phyloP scores from a whole-genome alignment of 2,329 filamentous ascomycete genomes.

The Pseudomassariella vexata region DNA sequence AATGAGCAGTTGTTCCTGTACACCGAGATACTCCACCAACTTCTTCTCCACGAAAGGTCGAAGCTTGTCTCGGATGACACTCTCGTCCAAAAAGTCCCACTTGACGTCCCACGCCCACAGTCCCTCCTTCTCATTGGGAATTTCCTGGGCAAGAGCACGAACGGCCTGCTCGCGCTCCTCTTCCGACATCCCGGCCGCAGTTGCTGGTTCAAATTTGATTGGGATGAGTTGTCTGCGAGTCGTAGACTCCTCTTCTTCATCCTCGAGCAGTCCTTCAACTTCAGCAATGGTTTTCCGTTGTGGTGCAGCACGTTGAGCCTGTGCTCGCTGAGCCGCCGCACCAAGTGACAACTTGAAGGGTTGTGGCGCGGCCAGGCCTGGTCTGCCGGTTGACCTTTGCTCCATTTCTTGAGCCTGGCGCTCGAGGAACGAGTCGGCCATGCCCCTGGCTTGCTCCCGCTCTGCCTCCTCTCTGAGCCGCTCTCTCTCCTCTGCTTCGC shows the following conservation, averaged over 20 bases:
- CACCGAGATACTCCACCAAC: slow-evolving; percentile 91
- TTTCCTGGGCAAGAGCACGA: slow-evolving; percentile 78
- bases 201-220: slow-evolving; percentile 71
- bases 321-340: slow-evolving; percentile 71
- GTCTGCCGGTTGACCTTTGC: slow-evolving; percentile 30
- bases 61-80: slow-evolving; percentile 76
- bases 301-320: slow-evolving; percentile 48
- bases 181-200: slow-evolving; percentile 67
- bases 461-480: slow-evolving; percentile 62
- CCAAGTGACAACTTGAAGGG: slow-evolving; percentile 92
- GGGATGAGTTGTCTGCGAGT: slow-evolving; percentile 73
- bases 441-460: slow-evolving; percentile 71
- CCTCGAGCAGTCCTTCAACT: slow-evolving; percentile 88
- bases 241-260: slow-evolving; percentile 76
- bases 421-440: slow-evolving; percentile 88
- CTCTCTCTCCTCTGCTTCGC: slow-evolving; percentile 72
- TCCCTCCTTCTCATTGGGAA: slow-evolving; percentile 78
- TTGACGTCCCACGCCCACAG: slow-evolving; percentile 91
- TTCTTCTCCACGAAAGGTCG: slow-evolving; percentile 97
- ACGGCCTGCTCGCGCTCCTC: slow-evolving; percentile 83
- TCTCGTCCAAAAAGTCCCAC: slow-evolving; percentile 85
- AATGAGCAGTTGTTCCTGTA: slow-evolving; percentile 93
- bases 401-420: slow-evolving; percentile 75
- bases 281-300: slow-evolving; percentile 81
- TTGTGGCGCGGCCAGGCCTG: slow-evolving; percentile 51